Evolutionary conservation across 345 rosid species (phyloP).

Genomic region (Geranium brycei): DNA sequence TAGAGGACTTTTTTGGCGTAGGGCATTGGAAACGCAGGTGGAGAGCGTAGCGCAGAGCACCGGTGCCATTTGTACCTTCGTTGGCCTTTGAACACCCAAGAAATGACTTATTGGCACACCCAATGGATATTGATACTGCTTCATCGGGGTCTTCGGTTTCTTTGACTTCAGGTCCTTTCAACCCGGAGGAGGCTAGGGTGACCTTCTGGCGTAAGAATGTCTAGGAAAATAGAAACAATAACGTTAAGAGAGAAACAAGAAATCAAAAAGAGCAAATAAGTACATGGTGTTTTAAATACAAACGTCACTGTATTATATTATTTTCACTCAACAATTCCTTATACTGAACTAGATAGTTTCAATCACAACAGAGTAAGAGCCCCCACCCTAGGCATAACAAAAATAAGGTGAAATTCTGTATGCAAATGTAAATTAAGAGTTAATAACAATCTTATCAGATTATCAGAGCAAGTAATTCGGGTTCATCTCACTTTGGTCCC

Average conservation of each 20-base stretch:
- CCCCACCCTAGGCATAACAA: too few species aligned
- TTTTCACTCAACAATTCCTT: not conserved
- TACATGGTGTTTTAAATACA: not conserved
- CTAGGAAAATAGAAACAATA: constrained; percentile 18
- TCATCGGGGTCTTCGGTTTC: constrained; percentile 12
- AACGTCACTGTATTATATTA: not conserved
- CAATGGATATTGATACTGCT: not conserved
- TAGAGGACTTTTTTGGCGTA: constrained; percentile 38
- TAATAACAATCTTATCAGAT: not conserved
- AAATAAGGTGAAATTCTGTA: too few species aligned
- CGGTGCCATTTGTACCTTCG: constrained; percentile 34
- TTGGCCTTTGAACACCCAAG: constrained; percentile 38
- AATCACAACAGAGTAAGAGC: not conserved
- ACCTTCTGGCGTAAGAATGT: constrained; percentile 90
- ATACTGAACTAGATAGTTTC: not conserved
- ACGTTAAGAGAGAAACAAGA: not conserved
- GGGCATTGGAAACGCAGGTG: constrained; percentile 82
- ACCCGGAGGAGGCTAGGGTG: constrained; percentile 50
- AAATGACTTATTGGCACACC: constrained; percentile 14
- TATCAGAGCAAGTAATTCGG: not conserved
- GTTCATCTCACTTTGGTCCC: constrained; percentile 53
- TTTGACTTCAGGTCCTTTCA: constrained; percentile 18
- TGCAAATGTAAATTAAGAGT: not conserved
- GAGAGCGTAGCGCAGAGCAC: constrained; percentile 81
- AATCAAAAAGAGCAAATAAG: not conserved